A percentile compares a stretch with the other conserved stretches of the same genome.
Conservation (phyloP, 1,139 yeast species). For the Diutina scorzettiae region DNA sequence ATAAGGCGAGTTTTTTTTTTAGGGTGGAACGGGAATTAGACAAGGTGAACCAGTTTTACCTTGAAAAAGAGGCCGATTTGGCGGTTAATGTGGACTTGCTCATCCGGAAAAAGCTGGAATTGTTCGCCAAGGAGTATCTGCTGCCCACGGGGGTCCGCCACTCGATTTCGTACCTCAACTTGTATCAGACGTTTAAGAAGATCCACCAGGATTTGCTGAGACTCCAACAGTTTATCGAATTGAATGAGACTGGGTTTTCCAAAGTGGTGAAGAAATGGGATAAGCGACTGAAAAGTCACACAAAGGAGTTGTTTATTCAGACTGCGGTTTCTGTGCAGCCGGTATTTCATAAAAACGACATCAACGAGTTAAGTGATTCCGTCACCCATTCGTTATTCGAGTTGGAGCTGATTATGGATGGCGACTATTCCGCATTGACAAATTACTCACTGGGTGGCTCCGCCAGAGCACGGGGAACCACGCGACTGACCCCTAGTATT, state of each 20-base stretch:
- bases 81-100: constrained; percentile 68
- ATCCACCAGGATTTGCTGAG: constrained; percentile 81
- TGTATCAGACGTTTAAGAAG: constrained; percentile 82
- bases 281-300: constrained; percentile 86
- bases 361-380: constrained; percentile 73
- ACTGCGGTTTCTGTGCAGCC: constrained; percentile 96
- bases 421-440: constrained; percentile 32
- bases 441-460: constrained; percentile 9
- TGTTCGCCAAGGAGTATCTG: constrained; percentile 23
- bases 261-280: constrained; percentile 97
- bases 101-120: constrained; percentile 56
- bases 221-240: constrained; percentile 83
- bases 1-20: constrained; percentile 89
- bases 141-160: constrained; percentile 15
- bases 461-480: constrained; percentile 5
- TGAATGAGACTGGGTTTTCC: constrained; percentile 90
- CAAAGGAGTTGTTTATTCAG: constrained; percentile 80
- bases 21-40: constrained; percentile 88
- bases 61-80: constrained; percentile 82
- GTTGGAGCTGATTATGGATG: constrained; percentile 76
- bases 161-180: constrained; percentile 32
- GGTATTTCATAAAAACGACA: constrained; percentile 82
- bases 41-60: constrained; percentile 80
- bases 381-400: constrained; percentile 72
- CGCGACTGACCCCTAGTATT: not conserved